Evolutionary conservation across 305 asterid genomes (phyloP).

Genomic region (Solanum hybrid): DNA sequence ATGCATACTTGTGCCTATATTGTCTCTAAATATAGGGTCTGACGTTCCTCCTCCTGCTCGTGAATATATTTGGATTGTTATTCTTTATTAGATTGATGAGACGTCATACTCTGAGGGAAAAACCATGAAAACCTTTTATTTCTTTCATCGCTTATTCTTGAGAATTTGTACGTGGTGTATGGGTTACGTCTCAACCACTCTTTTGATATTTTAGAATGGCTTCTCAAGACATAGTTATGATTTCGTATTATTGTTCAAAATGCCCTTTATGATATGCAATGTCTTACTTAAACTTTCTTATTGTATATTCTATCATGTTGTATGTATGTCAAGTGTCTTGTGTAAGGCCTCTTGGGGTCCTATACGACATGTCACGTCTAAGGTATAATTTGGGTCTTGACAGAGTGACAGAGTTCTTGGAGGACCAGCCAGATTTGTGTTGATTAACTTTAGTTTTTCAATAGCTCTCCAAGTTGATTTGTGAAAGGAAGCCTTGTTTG

Average conservation of each 20-base stretch:
- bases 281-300: background rate
- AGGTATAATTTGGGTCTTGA: background rate
- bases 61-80: background rate
- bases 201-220: background rate
- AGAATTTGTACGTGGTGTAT: background rate
- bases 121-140: background rate
- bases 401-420: background rate
- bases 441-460: background rate
- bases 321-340: background rate
- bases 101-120: background rate
- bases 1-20: background rate
- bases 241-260: no score
- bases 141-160: background rate
- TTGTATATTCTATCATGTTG: background rate
- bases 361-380: background rate
- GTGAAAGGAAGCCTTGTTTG: background rate
- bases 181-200: background rate
- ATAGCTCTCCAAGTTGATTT: background rate
- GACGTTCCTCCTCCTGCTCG: background rate
- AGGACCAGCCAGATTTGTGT: background rate
- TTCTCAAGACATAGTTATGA: background rate
- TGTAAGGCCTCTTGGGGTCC: background rate
- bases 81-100: no score
- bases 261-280: background rate
- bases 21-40: no score